A percentile compares a stretch with the other conserved stretches of the same genome.
These are phyloP conservation scores for Exophiala phaeomuriformis DNA, from an alignment of 2,329 filamentous ascomycete genomes.

Conservation along the genomic window DNA sequence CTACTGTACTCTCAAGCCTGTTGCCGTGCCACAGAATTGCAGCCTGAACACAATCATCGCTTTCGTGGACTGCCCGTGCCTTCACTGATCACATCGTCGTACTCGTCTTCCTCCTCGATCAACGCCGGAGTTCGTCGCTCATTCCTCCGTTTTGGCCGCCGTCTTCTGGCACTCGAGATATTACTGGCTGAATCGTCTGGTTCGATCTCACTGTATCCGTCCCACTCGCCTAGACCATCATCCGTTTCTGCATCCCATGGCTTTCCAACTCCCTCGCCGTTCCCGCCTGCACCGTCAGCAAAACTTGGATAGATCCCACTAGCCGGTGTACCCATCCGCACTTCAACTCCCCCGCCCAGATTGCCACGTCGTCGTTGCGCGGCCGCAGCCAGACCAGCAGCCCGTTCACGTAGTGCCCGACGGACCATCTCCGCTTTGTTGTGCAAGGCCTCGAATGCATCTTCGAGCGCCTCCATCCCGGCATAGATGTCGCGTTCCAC, in stretches of 20 bases:
- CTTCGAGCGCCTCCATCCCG: conserved; percentile 89
- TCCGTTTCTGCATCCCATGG: conserved; percentile 38
- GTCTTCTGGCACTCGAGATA: conserved; percentile 39
- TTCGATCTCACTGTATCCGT: conserved; percentile 38
- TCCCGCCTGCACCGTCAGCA: conserved; percentile 4
- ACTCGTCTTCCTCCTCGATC: conserved; percentile 44
- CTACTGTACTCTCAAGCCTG: too few species aligned
- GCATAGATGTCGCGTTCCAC: conserved; percentile 88
- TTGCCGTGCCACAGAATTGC: too few species aligned
- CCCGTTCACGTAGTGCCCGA: conserved; percentile 69
- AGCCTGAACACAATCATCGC: conserved; percentile 2
- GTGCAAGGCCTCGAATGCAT: conserved; percentile 89
- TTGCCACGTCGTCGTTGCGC: conserved; percentile 39
- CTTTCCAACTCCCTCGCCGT: conserved; percentile 5
- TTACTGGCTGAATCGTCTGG: conserved; percentile 47
- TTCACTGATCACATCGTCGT: conserved; percentile 27
- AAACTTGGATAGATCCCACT: conserved; percentile 19
- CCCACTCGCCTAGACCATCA: conserved; percentile 39
- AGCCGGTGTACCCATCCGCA: conserved; percentile 38
- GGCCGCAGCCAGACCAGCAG: conserved; percentile 60
- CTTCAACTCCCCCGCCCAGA: conserved; percentile 30
- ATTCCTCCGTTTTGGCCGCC: conserved; percentile 41
- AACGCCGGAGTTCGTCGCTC: conserved; percentile 44
- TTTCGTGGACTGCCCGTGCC: conserved; percentile 26
- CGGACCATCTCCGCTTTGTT: conserved; percentile 74